Evolutionary conservation across 768 basidiomycete genomes (phyloP).

Genomic region (Pisolithus albus): DNA sequence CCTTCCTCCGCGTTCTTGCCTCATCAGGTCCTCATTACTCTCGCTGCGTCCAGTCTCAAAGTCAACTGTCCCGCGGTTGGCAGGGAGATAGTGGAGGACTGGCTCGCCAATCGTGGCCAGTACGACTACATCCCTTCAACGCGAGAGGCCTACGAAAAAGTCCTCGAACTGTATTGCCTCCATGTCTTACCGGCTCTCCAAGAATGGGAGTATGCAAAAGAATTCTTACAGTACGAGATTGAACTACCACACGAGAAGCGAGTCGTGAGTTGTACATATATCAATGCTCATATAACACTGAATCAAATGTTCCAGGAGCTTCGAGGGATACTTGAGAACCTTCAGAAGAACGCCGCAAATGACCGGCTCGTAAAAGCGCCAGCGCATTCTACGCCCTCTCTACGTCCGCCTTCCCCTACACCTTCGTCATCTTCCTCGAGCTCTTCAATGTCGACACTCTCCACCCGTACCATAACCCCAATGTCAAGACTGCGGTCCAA

Average conservation of each 20-base stretch:
- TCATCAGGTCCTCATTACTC: constrained; percentile 59
- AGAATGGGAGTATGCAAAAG: constrained; percentile 75
- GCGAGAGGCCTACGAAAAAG: constrained; percentile 60
- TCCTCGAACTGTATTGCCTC: constrained; percentile 70
- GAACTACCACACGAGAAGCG: constrained; percentile 48
- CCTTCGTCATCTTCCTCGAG: constrained; percentile 53
- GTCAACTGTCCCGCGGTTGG: constrained; percentile 55
- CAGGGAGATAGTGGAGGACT: constrained; percentile 66
- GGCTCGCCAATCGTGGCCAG: constrained; percentile 57
- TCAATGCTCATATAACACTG: background rate
- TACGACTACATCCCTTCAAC: constrained; percentile 24
- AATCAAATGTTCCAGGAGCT: constrained; percentile 4
- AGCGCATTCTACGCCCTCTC: constrained; percentile 16
- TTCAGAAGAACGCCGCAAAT: constrained; percentile 34
- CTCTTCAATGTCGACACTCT: constrained; percentile 65
- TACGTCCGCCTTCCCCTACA: constrained; percentile 39
- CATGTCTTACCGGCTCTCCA: constrained; percentile 64
- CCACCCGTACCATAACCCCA: constrained; percentile 68
- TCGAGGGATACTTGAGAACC: constrained; percentile 25
- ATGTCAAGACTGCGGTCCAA: constrained; percentile 1
- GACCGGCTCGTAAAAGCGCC: constrained; percentile 14
- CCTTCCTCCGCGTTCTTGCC: constrained; percentile 56
- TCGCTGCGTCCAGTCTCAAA: constrained; percentile 65
- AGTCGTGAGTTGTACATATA: constrained; percentile 37
- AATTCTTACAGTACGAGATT: constrained; percentile 67